Evolutionary conservation across 768 basidiomycete species (phyloP).

Genomic region (Mycena kentingensis): DNA sequence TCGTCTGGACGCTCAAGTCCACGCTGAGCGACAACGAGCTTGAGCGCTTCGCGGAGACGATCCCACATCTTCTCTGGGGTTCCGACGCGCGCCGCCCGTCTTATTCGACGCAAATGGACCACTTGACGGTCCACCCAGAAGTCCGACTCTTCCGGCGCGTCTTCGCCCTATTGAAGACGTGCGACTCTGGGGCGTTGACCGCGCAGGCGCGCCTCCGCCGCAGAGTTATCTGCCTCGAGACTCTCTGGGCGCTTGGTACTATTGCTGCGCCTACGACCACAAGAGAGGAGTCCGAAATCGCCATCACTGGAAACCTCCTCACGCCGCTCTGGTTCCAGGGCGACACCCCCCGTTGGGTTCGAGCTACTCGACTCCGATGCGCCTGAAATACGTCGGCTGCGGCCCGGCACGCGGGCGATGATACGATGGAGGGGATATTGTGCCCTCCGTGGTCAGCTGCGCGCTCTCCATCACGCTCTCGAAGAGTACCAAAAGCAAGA

Average conservation of each 20-base stretch:
- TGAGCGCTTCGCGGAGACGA: constrained; percentile 10
- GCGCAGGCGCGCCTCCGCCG: not conserved
- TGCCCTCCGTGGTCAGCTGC: not conserved
- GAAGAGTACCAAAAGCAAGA: not conserved
- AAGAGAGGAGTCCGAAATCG: not conserved
- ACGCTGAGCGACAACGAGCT: constrained; percentile 7
- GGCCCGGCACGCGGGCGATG: not conserved
- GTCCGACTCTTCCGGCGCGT: not conserved
- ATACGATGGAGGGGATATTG: not conserved
- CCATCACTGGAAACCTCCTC: not conserved
- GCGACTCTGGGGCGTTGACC: not conserved
- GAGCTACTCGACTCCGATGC: not conserved
- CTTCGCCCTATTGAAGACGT: not conserved
- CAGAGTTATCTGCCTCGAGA: not conserved
- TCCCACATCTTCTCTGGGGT: constrained; percentile 9
- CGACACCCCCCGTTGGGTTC: not conserved
- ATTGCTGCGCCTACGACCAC: not conserved
- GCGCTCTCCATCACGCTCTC: not conserved
- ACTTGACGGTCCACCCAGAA: not conserved
- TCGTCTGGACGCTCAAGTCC: constrained; percentile 11
- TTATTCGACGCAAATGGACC: not conserved
- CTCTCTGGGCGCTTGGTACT: constrained; percentile 3
- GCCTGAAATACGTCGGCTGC: not conserved
- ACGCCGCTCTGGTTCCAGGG: not conserved
- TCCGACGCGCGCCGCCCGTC: not conserved